A percentile compares a stretch with the other conserved stretches of the same genome.
These are phyloP conservation scores for Russula sp. DNA, from an alignment of 768 basidiomycete species.

Conservation along the genomic window DNA sequence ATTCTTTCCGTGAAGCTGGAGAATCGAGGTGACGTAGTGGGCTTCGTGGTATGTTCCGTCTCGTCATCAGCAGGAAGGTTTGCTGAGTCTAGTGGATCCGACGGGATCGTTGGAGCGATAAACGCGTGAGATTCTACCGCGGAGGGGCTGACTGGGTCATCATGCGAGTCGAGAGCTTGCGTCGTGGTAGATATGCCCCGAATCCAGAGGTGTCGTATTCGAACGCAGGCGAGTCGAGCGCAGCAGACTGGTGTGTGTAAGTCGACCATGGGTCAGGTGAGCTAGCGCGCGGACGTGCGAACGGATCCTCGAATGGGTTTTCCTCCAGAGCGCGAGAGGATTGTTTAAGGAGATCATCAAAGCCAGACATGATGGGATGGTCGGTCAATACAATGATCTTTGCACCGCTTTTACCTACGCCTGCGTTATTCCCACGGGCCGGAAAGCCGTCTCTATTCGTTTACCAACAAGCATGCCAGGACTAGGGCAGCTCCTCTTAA, in stretches of 20 bases:
- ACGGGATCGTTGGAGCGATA: background rate
- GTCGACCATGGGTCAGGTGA: slow-evolving; percentile 36
- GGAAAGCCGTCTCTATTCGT: no score
- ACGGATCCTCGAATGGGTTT: slow-evolving; percentile 36
- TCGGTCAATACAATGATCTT: background rate
- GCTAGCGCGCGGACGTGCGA: slow-evolving; percentile 31
- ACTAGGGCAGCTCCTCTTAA: slow-evolving; percentile 17
- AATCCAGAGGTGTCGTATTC: slow-evolving; percentile 27
- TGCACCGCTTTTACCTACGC: background rate
- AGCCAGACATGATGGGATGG: slow-evolving; percentile 30
- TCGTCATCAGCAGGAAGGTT: slow-evolving; percentile 33
- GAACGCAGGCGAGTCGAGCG: slow-evolving; percentile 13
- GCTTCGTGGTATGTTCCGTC: slow-evolving; percentile 26
- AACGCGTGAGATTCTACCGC: slow-evolving; percentile 8
- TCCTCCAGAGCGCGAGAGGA: slow-evolving; percentile 32
- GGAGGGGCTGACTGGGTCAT: background rate
- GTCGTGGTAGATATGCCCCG: slow-evolving; percentile 11
- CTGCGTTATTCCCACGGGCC: background rate
- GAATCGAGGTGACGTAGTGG: slow-evolving; percentile 30
- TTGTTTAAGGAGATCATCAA: slow-evolving; percentile 34
- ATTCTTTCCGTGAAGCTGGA: slow-evolving; percentile 59
- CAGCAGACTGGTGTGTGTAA: slow-evolving; percentile 12
- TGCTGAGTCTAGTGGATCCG: slow-evolving; percentile 46
- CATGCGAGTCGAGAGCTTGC: slow-evolving; percentile 4
- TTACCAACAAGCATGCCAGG: slow-evolving; percentile 17